A percentile compares a stretch with the other conserved stretches of the same genome.
phyloP scores from a whole-genome alignment of 2,329 filamentous ascomycete species.

The Verticillium zaregamsianum region DNA sequence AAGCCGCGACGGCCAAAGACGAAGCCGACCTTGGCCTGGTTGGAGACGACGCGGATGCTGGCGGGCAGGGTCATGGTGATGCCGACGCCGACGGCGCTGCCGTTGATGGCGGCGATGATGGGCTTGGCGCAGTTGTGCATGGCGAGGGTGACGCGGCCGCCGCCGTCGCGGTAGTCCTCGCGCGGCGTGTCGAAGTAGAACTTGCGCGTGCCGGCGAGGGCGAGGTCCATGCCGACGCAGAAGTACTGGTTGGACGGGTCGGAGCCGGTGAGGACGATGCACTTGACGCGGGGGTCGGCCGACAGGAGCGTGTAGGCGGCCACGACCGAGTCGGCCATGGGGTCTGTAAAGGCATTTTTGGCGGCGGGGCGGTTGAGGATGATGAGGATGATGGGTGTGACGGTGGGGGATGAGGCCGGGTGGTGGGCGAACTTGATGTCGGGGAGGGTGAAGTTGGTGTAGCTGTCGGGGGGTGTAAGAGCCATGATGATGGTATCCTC shows the following conservation, averaged over 20 bases:
- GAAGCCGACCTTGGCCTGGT: conserved; percentile 64
- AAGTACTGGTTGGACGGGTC: conserved; percentile 46
- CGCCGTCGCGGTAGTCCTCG: conserved; percentile 40
- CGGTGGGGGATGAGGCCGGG: conserved; percentile 43
- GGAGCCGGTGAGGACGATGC: conserved; percentile 50
- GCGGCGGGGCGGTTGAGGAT: conserved; percentile 61
- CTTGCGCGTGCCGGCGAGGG: conserved; percentile 14
- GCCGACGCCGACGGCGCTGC: conserved; percentile 55
- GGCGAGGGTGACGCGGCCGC: conserved; percentile 50
- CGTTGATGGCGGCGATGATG: conserved; percentile 55
- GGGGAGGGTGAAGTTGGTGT: conserved; percentile 36
- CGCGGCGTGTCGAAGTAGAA: conserved; percentile 18
- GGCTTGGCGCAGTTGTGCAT: conserved; percentile 56
- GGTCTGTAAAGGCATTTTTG: conserved; percentile 65
- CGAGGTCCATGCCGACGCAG: conserved; percentile 55
- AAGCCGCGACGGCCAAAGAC: conserved; percentile 69
- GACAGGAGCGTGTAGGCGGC: conserved; percentile 47
- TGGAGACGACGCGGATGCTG: conserved; percentile 48
- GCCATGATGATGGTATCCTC: not conserved
- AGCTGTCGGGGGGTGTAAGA: conserved; percentile 25
- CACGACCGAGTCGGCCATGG: conserved; percentile 59
- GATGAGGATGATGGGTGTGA: conserved; percentile 59
- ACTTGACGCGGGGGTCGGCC: conserved; percentile 48
- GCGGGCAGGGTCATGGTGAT: conserved; percentile 59
- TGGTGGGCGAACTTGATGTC: conserved; percentile 45